Evolutionary conservation across 2,329 filamentous ascomycete species (phyloP).

Genomic region (Didymella arachidicola): DNA sequence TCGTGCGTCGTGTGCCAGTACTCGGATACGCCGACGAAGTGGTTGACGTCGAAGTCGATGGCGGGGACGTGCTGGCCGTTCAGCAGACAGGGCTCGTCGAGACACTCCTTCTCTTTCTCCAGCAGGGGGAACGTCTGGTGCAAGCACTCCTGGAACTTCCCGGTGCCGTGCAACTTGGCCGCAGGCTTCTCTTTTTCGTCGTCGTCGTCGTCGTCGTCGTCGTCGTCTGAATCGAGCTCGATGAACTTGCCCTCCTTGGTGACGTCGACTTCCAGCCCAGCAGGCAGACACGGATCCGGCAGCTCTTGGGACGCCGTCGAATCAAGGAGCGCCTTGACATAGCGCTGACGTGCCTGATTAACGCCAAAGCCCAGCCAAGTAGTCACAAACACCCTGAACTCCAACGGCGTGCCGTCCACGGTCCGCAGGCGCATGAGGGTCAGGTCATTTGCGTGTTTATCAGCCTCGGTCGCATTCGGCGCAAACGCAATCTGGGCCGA

Average conservation of each 20-base stretch:
- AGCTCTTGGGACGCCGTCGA: slow-evolving; percentile 72
- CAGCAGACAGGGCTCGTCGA: slow-evolving; percentile 83
- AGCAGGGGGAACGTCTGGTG: slow-evolving; percentile 82
- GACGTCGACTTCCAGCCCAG: slow-evolving; percentile 75
- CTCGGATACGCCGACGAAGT: slow-evolving; percentile 96
- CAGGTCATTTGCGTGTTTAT: slow-evolving; percentile 87
- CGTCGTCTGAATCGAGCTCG: slow-evolving; percentile 54
- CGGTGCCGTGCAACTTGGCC: slow-evolving; percentile 78
- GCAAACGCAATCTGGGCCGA: slow-evolving; percentile 98
- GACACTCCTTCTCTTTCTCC: slow-evolving; percentile 86
- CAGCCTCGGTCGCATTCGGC: slow-evolving; percentile 87
- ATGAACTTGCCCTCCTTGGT: slow-evolving; percentile 73
- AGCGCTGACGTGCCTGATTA: slow-evolving; percentile 86
- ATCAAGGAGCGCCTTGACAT: slow-evolving; percentile 77
- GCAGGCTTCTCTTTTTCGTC: slow-evolving; percentile 24
- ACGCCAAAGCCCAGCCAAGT: slow-evolving; percentile 99
- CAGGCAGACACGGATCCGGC: slow-evolving; percentile 89
- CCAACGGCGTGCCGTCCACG: slow-evolving; percentile 76
- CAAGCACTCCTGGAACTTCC: slow-evolving; percentile 85
- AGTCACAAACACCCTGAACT: slow-evolving; percentile 92
- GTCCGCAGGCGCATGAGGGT: slow-evolving; percentile 86
- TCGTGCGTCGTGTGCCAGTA: slow-evolving; percentile 99
- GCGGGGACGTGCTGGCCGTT: slow-evolving; percentile 92
- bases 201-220: slow-evolving; percentile 46
- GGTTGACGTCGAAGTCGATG: slow-evolving; percentile 96